Evolutionary conservation across 106 monocot species (phyloP).

Genomic region (Dendrobium chrysotoxum): DNA sequence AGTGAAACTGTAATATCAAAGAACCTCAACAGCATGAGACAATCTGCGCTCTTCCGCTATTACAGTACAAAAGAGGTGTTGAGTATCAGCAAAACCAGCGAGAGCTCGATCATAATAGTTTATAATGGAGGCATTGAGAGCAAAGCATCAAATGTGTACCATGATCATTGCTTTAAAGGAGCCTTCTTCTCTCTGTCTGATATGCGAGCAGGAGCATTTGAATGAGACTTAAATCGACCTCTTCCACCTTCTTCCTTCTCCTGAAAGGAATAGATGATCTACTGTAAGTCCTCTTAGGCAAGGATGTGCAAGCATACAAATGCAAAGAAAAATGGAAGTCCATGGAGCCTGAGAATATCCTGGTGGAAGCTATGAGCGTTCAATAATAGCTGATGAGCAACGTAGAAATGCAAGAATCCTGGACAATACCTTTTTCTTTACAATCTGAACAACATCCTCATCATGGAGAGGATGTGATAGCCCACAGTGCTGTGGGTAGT

Average conservation of each 20-base stretch:
- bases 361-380: too few species aligned
- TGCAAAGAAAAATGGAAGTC: background rate
- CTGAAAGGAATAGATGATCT: constrained; percentile 27
- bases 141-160: background rate
- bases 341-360: background rate
- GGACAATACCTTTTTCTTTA: constrained; percentile 83
- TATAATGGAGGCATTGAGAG: background rate
- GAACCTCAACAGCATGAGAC: too few species aligned
- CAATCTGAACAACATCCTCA: constrained; percentile 98
- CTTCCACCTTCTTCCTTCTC: constrained; percentile 86
- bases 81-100: too few species aligned
- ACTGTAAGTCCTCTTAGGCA: background rate
- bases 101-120: background rate
- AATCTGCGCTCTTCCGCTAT: too few species aligned
- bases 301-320: background rate
- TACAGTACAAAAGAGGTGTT: too few species aligned
- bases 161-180: constrained; percentile 68
- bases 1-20: too few species aligned
- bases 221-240: constrained; percentile 97
- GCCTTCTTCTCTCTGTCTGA: constrained; percentile 99
- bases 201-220: constrained; percentile 75
- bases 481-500: constrained; percentile 98
- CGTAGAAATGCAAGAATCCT: background rate
- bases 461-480: constrained; percentile 72
- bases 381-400: too few species aligned